Base-by-base conservation (phyloP, 768 basidiomycete genomes). In the Suillus placidus region DNA sequence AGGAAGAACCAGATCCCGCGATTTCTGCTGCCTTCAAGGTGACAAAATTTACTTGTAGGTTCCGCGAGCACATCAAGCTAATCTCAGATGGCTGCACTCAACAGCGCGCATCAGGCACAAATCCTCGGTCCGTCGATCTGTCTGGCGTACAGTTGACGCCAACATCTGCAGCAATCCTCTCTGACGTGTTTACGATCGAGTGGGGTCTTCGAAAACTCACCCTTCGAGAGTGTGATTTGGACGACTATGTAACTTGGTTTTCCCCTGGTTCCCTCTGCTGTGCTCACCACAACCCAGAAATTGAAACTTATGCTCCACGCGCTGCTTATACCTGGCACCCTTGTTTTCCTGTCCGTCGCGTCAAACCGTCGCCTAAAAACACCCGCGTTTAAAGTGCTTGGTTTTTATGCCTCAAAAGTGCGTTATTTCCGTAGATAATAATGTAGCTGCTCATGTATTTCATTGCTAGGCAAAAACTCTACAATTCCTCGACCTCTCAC, bases 271-370 rank as follows among this genome's bases (percentile, higher is more conserved):
- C 2, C 42, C 40, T 16, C 32, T 51, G 1, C 20, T 32, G 8
- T 56, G 40, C 60, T 69, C 42, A 70, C 30, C 18, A 10, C 26
- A 32, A 12, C 54, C 34, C 72, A 94, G 93, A 85, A 87, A 54
- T 76, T 99, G 58, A 98, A 97, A 80, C 92, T 92, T 2, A 88
- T 99, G 12, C 80, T 99, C 1, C 96, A 98, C 73, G 88, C 95
- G 0, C 84, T 99, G 0, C 85, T 98, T 62, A 93, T 97, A 61
- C 90, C 92, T 18, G 86, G 86, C 23, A 87, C 89, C 0, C 80
- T 99, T 23, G 89, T 91, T 6, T 93, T 89, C 71, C 82, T 99
- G 23, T 94, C 93, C 2, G 81, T 99, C 30, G 90, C 94, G 23
- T 93, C 93, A 8, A 98, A 98, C 74, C 83, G 89, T 71, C 88